These are phyloP conservation scores for Tolypocladium album DNA, from an alignment of 2,329 filamentous ascomycete genomes.

Conservation along the genomic window DNA sequence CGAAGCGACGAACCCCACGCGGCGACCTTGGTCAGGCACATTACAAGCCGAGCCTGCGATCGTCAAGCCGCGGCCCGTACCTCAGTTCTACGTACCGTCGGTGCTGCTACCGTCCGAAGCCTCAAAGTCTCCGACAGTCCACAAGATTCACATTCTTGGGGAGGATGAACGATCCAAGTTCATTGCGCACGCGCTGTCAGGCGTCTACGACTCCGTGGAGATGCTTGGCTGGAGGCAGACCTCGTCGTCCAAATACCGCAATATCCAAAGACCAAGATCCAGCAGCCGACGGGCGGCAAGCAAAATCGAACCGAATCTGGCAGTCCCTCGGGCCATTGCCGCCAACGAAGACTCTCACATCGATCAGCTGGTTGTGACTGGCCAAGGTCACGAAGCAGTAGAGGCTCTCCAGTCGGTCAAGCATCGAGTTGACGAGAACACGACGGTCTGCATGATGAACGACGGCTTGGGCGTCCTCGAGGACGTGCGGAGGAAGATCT, in stretches of 20 bases:
- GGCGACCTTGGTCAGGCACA: slow-evolving; percentile 12
- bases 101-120: slow-evolving; percentile 22
- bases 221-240: slow-evolving; percentile 17
- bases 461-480: slow-evolving; percentile 82
- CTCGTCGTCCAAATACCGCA: slow-evolving; percentile 17
- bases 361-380: slow-evolving; percentile 60
- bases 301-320: slow-evolving; percentile 11
- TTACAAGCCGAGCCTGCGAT: slow-evolving; percentile 6
- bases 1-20: slow-evolving; percentile 7
- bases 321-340: slow-evolving; percentile 4
- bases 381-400: slow-evolving; percentile 40
- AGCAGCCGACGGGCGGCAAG: slow-evolving; percentile 8
- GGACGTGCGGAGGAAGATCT: slow-evolving; percentile 59
- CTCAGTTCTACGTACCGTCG: slow-evolving; percentile 23
- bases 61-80: slow-evolving; percentile 1
- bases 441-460: slow-evolving; percentile 66
- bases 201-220: slow-evolving; percentile 29
- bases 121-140: slow-evolving; percentile 19
- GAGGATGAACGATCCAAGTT: slow-evolving; percentile 29
- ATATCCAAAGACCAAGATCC: slow-evolving; percentile 14
- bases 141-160: slow-evolving; percentile 31
- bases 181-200: slow-evolving; percentile 28
- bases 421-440: slow-evolving; percentile 55
- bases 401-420: slow-evolving; percentile 48
- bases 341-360: slow-evolving; percentile 41